phyloP scores from a whole-genome alignment of 2,329 filamentous ascomycete species.

The Fusarium pseudonygamai region DNA sequence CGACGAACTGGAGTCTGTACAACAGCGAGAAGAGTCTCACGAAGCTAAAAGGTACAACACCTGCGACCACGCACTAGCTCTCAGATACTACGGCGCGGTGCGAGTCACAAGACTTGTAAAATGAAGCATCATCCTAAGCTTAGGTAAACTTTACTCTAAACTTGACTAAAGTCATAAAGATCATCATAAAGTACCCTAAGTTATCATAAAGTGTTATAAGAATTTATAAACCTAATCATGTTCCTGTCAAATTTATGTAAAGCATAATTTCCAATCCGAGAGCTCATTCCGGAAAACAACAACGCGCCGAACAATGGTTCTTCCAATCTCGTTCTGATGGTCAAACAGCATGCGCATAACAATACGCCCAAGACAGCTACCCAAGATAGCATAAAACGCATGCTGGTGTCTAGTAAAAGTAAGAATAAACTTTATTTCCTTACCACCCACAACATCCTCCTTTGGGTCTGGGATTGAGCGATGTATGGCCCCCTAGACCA shows the following conservation, averaged over 20 bases:
- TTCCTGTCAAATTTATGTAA: not conserved
- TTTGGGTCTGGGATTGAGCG: not conserved
- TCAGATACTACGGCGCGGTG: not conserved
- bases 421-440: accelerated
- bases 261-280: too few relatives aligned
- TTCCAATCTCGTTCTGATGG: too few relatives aligned
- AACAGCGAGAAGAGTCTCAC: not conserved
- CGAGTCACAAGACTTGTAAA: not conserved
- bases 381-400: accelerated
- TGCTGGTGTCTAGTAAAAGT: accelerated
- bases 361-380: accelerated
- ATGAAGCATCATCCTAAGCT: not conserved
- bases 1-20: not conserved
- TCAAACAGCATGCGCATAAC: not conserved
- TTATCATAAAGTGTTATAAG: not conserved
- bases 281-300: too few relatives aligned
- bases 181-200: not conserved
- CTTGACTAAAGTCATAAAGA: not conserved
- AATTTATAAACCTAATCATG: not conserved
- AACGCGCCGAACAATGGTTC: too few relatives aligned
- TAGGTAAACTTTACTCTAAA: not conserved
- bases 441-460: too few relatives aligned
- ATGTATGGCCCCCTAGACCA: not conserved
- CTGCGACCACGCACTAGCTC: not conserved
- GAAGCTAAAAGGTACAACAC: not conserved